A percentile compares a stretch with the other conserved stretches of the same genome.
Evolutionary conservation across 345 rosid species (phyloP).

Genomic region (Lepidium africanum): DNA sequence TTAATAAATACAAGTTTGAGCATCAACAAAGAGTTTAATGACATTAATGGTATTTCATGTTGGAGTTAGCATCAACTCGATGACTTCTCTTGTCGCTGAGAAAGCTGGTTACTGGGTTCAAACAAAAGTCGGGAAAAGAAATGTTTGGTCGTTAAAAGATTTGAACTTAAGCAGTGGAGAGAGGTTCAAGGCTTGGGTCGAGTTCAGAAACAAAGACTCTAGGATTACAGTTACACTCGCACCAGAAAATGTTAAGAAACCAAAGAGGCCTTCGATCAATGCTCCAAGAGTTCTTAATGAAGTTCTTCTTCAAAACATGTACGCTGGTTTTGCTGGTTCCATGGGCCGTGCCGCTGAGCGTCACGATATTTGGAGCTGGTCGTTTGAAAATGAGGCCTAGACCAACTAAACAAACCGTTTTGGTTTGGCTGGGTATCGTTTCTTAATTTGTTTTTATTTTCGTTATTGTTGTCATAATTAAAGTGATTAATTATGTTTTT

Average conservation of each 20-base stretch:
- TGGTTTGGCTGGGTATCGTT: neutral
- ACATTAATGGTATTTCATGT: slow-evolving; percentile 31
- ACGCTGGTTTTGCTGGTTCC: slow-evolving; percentile 18
- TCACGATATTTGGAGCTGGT: slow-evolving; percentile 25
- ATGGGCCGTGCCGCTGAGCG: slow-evolving; percentile 22
- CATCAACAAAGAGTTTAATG: slow-evolving; percentile 20
- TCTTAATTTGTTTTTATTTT: neutral
- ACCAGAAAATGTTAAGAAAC: slow-evolving; percentile 11
- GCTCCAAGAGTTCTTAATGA: slow-evolving; percentile 13
- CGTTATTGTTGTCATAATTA: neutral
- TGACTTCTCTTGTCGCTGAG: slow-evolving; percentile 3
- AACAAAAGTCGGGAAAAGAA: slow-evolving; percentile 7
- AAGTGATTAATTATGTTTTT: neutral
- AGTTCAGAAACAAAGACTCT: slow-evolving; percentile 6
- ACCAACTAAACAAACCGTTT: neutral
- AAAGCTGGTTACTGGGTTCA: slow-evolving; percentile 22
- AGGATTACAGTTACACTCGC: slow-evolving; percentile 13
- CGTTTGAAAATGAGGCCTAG: slow-evolving; percentile 5
- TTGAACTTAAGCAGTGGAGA: slow-evolving; percentile 17
- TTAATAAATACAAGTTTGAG: no score
- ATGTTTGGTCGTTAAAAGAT: slow-evolving; percentile 15
- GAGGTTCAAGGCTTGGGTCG: slow-evolving; percentile 23
- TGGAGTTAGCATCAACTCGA: slow-evolving; percentile 26
- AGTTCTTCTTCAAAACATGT: slow-evolving; percentile 16
- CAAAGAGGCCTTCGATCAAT: slow-evolving; percentile 20